Evolutionary conservation across 768 basidiomycete species (phyloP), one percentile per base, ranked within the genome.

Genomic region (Neoboletus magnificus): DNA sequence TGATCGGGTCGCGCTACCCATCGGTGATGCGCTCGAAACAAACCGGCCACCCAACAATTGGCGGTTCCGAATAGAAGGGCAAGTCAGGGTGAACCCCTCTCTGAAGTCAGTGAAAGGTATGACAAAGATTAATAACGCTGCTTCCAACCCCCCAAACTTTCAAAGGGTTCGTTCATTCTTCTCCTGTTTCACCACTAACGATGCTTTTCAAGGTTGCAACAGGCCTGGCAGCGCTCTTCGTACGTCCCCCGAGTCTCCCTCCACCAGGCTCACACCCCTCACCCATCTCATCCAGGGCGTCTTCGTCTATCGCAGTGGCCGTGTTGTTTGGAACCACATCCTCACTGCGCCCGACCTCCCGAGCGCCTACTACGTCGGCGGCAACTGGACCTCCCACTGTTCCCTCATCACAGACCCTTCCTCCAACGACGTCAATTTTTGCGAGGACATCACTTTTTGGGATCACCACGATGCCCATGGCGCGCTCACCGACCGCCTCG

Each of bases 391-490:
- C 25, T 66, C 72, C 0, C 74, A 81, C 42, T 87, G 85, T 64
- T 61, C 67, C 20, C 62, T 75, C 16, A 56, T 83, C 48, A 64
- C 62, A 11, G 74, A 77, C 41, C 65, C 64, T 3, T 52, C 68
- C 29, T 67, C 69, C 9, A 53, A 58, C 13, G 66, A 73, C 55
- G 66, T 78, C 50, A 68, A 66, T 12, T 72, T 79, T 59, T 89
- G 88, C 65, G 88, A 89, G 64, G 87, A 89, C 61, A 81, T 75
- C 30, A 70, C 74, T 2, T 82, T 84, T 55, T 89, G 87, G 87
- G 84, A 87, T 55, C 66, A 78, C n/a, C 71, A 71, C 48, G 77
- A 79, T 57, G 60, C 57, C 5, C 44, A 65, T 7, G 79, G 76
- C 23, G 65, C 66, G 6, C 64, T 79, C 29, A 59, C 70, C n/a